Base-by-base conservation (phyloP, 805 yeast species). In the Metschnikowia lachancei region DNA sequence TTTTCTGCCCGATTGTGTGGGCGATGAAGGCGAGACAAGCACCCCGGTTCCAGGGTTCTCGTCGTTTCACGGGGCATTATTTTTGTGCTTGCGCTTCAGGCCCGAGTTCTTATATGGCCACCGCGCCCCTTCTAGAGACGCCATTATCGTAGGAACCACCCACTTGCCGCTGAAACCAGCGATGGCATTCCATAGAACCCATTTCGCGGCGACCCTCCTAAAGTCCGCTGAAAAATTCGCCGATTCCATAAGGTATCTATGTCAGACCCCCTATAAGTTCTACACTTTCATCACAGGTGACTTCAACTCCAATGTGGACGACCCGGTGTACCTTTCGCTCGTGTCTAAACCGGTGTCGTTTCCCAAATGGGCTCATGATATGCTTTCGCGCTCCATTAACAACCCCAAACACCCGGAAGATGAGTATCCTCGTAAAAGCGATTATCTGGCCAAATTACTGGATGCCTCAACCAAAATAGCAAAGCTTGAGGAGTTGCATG, bases 281-380 rank as follows among this genome's bases (percentile, higher is more conserved):
- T 39, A 45, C 16, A 45, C 41, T 2, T 45, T 45, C 41, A 22
- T 45, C 4, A 41, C 44, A 9, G 48, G 48, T 5, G 48, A 39
- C 36, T 45, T 45, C 33, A 45, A 45, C 24, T 38, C 48, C 5
- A 19, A 37, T 6, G 37, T 18, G 11, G 28, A 29, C n/a, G 48
- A 39, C 12, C 38, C 41, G n/a, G 41, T 37, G 12, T 45, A 35
- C 24, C 37, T 28, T 13, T 35, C 48, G 28, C 41, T 45, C 9
- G 44, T 40, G 3, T 24, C 42, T 2, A 35, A 16, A 39, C 48
- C 44, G 3, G 43, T 45, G 9, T 10, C 29, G 1, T 45, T 35
- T 28, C 5, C 36, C 19, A 19, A 43, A 8, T 29, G 43, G 40
- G 24, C 43, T 3, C 44, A 19, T n/a, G 44, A 39, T n/a, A 35